A percentile compares a stretch with the other conserved stretches of the same genome.
These are phyloP conservation scores for Epicoccum nigrum DNA, from an alignment of 2,329 filamentous ascomycete genomes.

Conservation along the genomic window DNA sequence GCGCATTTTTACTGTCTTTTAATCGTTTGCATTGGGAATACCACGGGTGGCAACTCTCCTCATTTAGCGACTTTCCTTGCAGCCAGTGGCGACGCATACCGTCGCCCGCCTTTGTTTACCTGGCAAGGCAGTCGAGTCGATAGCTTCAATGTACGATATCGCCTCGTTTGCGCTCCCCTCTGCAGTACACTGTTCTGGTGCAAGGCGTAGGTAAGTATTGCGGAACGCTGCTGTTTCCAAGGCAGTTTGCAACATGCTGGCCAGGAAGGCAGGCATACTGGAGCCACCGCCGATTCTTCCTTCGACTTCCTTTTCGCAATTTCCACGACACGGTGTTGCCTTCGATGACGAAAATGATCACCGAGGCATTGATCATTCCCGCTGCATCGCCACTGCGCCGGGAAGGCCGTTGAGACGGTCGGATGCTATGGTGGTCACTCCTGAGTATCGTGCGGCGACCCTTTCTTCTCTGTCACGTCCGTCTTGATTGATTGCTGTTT, in stretches of 20 bases:
- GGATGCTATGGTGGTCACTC: conserved; percentile 11
- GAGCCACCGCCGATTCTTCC: not conserved
- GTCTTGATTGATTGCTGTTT: conserved; percentile 19
- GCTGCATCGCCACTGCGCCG: conserved; percentile 1
- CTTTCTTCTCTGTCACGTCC: conserved; percentile 13
- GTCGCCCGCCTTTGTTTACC: not conserved
- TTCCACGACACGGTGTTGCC: conserved; percentile 14
- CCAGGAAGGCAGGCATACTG: not conserved
- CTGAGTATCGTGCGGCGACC: conserved; percentile 27
- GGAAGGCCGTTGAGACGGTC: conserved; percentile 13
- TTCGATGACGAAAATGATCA: conserved; percentile 4
- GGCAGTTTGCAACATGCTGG: not conserved
- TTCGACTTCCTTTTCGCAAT: not conserved
- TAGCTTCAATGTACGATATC: conserved; percentile 25
- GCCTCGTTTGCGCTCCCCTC: conserved; percentile 9
- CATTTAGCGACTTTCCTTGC: conserved; percentile 22
- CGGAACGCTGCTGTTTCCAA: not conserved
- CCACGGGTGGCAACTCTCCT: conserved; percentile 21
- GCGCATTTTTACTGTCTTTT: conserved; percentile 20
- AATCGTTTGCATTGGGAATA: conserved; percentile 22
- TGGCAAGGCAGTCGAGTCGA: conserved; percentile 9
- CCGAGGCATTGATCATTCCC: conserved; percentile 8
- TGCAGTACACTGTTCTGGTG: not conserved
- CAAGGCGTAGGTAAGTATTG: not conserved
- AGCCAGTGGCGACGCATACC: conserved; percentile 12